Evolutionary conservation across 1,139 yeast species (phyloP), one percentile per base, ranked within the genome.

Genomic region (Suhomyces maxii): DNA sequence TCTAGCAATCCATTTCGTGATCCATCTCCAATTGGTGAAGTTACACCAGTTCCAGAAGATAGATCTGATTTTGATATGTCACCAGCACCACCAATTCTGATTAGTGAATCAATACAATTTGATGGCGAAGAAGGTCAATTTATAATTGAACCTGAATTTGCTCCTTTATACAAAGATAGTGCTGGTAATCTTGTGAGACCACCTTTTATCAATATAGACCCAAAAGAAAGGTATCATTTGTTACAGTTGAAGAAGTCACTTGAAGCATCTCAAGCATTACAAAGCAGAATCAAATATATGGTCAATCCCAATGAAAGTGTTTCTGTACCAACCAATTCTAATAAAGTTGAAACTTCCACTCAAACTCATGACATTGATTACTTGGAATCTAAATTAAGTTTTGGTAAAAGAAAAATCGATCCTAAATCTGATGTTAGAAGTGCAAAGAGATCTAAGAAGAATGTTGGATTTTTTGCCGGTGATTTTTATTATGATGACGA

Each of bases 121-220:
- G 42, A 45, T n/a, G 44, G 25, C 11, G 44, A 45, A n/a, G 40
- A 28, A 7, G 14, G 35, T 12, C 51, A 52, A 2, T 39, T 50
- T 12, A 42, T 56, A 12, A 50, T 60, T 12, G 68, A 65, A 37
- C 63, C 61, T 34, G 71, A 67, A 34, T 65, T 65, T 54, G 69
- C 71, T 1, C 67, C 72, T 1, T 52, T 68, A 36, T 71, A 71
- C 49, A 57, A 57, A 25, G 79, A 74, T 48, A 63, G 60, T 4
- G 63, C 65, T 1, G 78, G 79, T 2, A 68, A 71, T 47, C 55
- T 71, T 41, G 73, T 68, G 2, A 61, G 80, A 42, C 79, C 80
- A 0, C 78, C 79, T n/a, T 71, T 73, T 52, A 73, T 75, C 34
- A 72, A 71, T 44, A 62, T 74, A 41, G 78, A 73, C 45, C 80